phyloP scores from a whole-genome alignment of 148 eudicot species.

The Diospyros lotus region DNA sequence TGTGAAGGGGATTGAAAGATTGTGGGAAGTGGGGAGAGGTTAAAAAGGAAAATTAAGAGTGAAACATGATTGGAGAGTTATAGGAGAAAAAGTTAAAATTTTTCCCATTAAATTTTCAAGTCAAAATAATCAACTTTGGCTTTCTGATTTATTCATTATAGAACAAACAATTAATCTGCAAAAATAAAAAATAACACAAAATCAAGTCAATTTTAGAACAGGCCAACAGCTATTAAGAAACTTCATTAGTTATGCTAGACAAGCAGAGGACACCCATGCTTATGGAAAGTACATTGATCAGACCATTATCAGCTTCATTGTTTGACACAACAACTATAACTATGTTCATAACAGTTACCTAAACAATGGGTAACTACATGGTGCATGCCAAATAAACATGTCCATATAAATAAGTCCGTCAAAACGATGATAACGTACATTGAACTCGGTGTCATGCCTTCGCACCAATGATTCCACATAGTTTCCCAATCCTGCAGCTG shows the following conservation, averaged over 20 bases:
- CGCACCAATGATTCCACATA: constrained; percentile 94
- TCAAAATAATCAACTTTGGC: background rate
- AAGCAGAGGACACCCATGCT: background rate
- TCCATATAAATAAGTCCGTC: background rate
- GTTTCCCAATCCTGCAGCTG: constrained; percentile 99
- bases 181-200: background rate
- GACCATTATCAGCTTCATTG: background rate
- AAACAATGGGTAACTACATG: background rate
- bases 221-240: background rate
- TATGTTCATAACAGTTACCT: background rate
- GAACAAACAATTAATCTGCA: background rate
- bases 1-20: too few relatives aligned
- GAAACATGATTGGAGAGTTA: too few relatives aligned
- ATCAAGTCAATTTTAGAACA: background rate
- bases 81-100: too few relatives aligned
- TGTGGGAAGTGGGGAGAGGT: too few relatives aligned
- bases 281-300: background rate
- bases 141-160: background rate
- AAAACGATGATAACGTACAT: constrained; percentile 39
- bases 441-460: constrained; percentile 84
- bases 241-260: constrained; percentile 3
- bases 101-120: background rate
- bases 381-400: background rate
- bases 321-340: background rate
- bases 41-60: too few relatives aligned